Evolutionary conservation across 768 basidiomycete genomes (phyloP), one percentile per base, ranked within the genome.

Genomic region (Hydnomerulius pinastri): DNA sequence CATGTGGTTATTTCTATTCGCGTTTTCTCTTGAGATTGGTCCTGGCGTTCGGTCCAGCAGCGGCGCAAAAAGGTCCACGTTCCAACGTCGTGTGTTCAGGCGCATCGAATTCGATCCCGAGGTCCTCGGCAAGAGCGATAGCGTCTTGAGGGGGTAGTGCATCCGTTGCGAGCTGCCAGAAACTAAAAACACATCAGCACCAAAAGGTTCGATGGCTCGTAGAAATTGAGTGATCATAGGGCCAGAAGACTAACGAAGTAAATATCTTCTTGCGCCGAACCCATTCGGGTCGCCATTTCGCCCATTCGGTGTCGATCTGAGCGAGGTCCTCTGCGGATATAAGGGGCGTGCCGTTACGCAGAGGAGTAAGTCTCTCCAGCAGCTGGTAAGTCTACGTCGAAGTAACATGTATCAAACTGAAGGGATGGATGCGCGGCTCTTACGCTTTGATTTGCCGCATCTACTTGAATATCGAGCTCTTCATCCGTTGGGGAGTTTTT

Each of bases 271-370:
- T 81, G 48, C 93, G 77, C 20, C 78, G 76, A 28, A 81, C 67
- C 93, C 93, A 96, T 71, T 93, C 87, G 4, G 77, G 75, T 53
- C 87, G 75, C 92, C 92, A 95, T 61, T 79, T 82, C 6, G 59
- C 70, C 87, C 92, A 94, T 27, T 93, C 88, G 1, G 68, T 64
- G 51, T 93, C 85, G 45, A 94, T 72, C 51, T 75, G 71, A 13
- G 77, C 79, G 15, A 90, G 75, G 43, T 93, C 90, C 55, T 84
- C 82, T 7, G 81, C 72, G 15, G 88, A 88, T 25, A 93, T 78
- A 21, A 85, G 76, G 6, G 81, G 78, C 12, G 58, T 53, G 24
- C 87, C 89, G 24, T 79, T 74, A 28, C 87, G 83, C 37, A 92
- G 75, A 29, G 90, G 86, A 43, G 73, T 67, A 7, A 93, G 75